Percentiles rank a stretch among this genome's conserved stretches.
These are phyloP conservation scores for Coniochaeta sp. DNA, from an alignment of 2,329 filamentous ascomycete genomes.

Conservation along the genomic window DNA sequence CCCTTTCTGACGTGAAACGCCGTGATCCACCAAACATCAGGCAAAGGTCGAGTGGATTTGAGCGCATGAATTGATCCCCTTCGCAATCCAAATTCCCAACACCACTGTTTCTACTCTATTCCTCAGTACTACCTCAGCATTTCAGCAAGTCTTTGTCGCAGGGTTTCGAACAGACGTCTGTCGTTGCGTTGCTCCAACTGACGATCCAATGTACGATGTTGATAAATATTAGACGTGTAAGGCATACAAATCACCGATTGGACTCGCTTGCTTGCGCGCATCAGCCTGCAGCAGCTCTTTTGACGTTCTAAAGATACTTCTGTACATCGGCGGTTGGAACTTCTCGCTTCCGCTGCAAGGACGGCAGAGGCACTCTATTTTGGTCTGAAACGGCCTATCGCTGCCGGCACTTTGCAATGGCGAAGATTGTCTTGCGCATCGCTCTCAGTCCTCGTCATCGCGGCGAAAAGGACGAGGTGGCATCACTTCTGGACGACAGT, in stretches of 20 bases:
- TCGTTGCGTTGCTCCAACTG: background rate
- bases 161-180: background rate
- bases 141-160: no score
- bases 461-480: no score
- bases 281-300: background rate
- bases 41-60: background rate
- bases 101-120: no score
- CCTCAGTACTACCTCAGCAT: no score
- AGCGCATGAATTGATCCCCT: background rate
- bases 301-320: background rate
- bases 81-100: background rate
- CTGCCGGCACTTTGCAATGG: background rate
- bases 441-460: background rate
- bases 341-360: constrained; percentile 12
- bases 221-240: no score
- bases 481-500: no score
- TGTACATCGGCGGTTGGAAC: constrained; percentile 13
- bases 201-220: no score
- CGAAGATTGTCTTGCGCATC: background rate
- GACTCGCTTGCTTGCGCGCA: background rate
- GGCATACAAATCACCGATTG: background rate
- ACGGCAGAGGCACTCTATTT: constrained; percentile 13
- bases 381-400: constrained; percentile 7
- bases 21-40: background rate
- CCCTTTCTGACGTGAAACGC: background rate